Evolutionary conservation across 306 rosid genomes (phyloP), one percentile per base, ranked within the genome.

Genomic region (Glycine tomentella): DNA sequence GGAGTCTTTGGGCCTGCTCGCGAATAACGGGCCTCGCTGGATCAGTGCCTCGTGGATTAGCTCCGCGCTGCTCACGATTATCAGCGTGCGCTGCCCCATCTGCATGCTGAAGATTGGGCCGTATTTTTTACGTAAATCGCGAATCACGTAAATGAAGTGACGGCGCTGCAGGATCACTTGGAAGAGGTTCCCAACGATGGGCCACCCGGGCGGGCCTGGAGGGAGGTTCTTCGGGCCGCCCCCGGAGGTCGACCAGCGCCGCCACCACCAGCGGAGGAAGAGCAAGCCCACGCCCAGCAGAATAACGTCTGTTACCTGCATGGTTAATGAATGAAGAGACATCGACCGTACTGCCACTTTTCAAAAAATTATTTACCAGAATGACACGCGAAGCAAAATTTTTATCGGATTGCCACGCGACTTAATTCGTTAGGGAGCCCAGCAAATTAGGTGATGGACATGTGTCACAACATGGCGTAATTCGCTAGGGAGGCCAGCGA

Each of bases 21-120:
- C 99, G 63, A 95, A 95, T 51, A 77, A 66, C 0, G 92, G 80
- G 4, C 98, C 96, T 7, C 99, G 66, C 50, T 95, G 94, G 76
- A 95, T 84, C 4, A 95, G 89, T n/a, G 94, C 99, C 74, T 95
- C 99, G 74, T 95, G 99, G 83, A 95, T 95, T 17, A 95, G 93
- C 34, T 93, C 93, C 4, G 98, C 61, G 85, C 89, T 88, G 8
- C 96, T 88, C 70, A 95, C 90, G 6, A 95, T 84, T 1, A 95
- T 78, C 72, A 95, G 83, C 0, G 91, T 93, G 13, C 99, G 93
- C 15, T 95, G 99, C 0, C 99, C 99, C 99, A 95, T 95, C 74
- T 93, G 97, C 98, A 95, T 90, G 20, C 89, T 90, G 94, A 95
- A 93, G 72, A 95, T 90, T 3, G 99, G 99, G 0, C 99, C 98